phyloP scores from a whole-genome alignment of 2,329 filamentous ascomycete species.

The Thermoascus crustaceus region DNA sequence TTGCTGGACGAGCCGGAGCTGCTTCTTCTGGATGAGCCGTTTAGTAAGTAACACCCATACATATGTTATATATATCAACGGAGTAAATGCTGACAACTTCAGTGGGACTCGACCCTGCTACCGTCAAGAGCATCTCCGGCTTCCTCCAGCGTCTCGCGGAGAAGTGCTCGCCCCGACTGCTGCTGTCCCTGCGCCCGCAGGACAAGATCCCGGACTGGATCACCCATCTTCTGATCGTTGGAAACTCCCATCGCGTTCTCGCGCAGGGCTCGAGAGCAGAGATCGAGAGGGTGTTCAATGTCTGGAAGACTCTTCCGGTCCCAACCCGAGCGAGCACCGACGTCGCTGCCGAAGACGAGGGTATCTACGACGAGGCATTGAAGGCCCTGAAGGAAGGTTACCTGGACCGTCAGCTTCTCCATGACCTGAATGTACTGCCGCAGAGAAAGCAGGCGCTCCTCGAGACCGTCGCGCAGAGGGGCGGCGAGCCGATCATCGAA shows the following conservation, averaged over 20 bases:
- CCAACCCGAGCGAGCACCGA: constrained; percentile 3
- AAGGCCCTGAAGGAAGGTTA: constrained; percentile 13
- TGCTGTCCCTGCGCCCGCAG: constrained; percentile 74
- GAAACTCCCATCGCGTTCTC: constrained; percentile 57
- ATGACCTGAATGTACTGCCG: constrained; percentile 15
- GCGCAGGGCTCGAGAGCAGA: constrained; percentile 57
- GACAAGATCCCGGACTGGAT: constrained; percentile 87
- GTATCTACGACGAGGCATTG: constrained; percentile 9
- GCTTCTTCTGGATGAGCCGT: constrained; percentile 82
- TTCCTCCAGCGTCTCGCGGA: constrained; percentile 62
- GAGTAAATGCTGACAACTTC: constrained; percentile 12
- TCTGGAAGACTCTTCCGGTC: constrained; percentile 21
- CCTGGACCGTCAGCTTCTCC: constrained; percentile 18
- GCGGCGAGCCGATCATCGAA: constrained; percentile 68
- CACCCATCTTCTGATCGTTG: constrained; percentile 69
- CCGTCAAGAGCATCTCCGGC: constrained; percentile 61
- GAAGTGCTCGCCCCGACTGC: constrained; percentile 58
- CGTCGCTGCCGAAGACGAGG: constrained; percentile 5
- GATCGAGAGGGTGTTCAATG: constrained; percentile 41
- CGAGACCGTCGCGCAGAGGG: constrained; percentile 9
- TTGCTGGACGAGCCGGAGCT: constrained; percentile 71
- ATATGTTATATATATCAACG: constrained; percentile 4
- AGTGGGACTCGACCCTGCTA: constrained; percentile 85
- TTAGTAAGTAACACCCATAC: constrained; percentile 48
- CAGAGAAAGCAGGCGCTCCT: constrained; percentile 11